Evolutionary conservation across 2,329 filamentous ascomycete species (phyloP), one percentile per base, ranked within the genome.

Genomic region (Colletotrichum costaricense): DNA sequence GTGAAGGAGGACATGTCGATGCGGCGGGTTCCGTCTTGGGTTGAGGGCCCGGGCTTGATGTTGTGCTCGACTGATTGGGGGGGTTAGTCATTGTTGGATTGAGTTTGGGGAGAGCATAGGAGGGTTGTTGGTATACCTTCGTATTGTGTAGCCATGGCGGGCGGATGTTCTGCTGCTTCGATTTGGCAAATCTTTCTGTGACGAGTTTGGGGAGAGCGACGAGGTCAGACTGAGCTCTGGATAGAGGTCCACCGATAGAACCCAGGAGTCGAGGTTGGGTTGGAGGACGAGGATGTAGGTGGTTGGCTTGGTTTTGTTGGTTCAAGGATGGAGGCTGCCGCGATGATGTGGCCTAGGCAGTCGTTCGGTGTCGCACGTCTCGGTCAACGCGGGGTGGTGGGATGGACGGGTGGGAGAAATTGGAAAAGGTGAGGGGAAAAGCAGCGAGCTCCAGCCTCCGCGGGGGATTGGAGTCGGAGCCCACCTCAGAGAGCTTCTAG

Each of bases 1-100:
- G 83, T 87, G 83, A 92, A 92, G 74, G 87, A 88, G 65, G 89
- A 87, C 91, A 93, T 93, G 83, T 92, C 89, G 74, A 89, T 82
- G 78, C 88, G 88, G 54, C 91, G 89, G 11, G 85, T 85, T 62
- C 83, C 83, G 71, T 83, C 82, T 63, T 83, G 80, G 28, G 81
- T 79, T 6, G 81, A 75, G 60, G 85, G 75, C 35, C 83, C 58
- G 70, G 86, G 80, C 77, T 88, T 85, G 81, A 92, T 89, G 80
- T 89, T 89, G 84, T 93, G 91, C 80, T 93, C 91, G 80, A 93
- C 91, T 93, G 54, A 12, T 22, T 30, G 49, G 42, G 67, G 26
- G 56, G 33, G 30, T 67, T 54, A 58, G 72, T 72, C 69, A 68
- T 57, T 26, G 56, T 58, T 63, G 42, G 35, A 35, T 42, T 56